Evolutionary conservation across 139 green algal species (phyloP).

Genomic region (Pseudopediastrum boryanum): DNA sequence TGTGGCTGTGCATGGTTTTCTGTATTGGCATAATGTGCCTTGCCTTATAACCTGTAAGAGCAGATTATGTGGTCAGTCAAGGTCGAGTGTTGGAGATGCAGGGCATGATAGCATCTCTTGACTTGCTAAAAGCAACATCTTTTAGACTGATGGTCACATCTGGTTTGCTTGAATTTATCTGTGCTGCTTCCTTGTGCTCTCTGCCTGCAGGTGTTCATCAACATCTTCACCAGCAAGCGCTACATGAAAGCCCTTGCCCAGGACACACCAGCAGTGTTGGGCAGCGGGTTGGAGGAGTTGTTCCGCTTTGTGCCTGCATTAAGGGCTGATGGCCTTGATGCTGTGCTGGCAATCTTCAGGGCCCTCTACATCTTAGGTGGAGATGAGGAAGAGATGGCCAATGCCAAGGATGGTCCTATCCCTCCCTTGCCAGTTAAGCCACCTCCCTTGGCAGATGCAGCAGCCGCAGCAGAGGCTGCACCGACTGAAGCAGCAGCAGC

Average conservation of each 20-base stretch:
- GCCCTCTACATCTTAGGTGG: constrained; percentile 73
- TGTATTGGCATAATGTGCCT: no score
- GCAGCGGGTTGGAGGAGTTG: constrained; percentile 88
- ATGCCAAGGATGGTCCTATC: no score
- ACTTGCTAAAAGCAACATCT: no score
- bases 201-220: constrained; percentile 65
- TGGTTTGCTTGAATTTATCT: no score
- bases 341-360: constrained; percentile 74
- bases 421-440: no score
- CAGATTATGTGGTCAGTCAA: no score
- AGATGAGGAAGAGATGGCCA: constrained; percentile 35
- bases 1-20: no score
- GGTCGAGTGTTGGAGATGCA: no score
- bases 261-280: constrained; percentile 82
- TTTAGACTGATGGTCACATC: no score
- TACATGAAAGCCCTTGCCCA: constrained; percentile 62
- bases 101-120: no score
- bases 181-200: no score
- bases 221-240: constrained; percentile 76
- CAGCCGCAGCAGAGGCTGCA: constrained; percentile 10
- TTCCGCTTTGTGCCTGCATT: constrained; percentile 85
- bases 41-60: no score
- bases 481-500: background rate
- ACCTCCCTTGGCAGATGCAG: background rate
- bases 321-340: constrained; percentile 63